Percentiles rank a stretch among this genome's conserved stretches.
These are phyloP conservation scores for Keqinozyma sinolaborantium DNA, from an alignment of 1,139 yeast species.

Conservation along the genomic window DNA sequence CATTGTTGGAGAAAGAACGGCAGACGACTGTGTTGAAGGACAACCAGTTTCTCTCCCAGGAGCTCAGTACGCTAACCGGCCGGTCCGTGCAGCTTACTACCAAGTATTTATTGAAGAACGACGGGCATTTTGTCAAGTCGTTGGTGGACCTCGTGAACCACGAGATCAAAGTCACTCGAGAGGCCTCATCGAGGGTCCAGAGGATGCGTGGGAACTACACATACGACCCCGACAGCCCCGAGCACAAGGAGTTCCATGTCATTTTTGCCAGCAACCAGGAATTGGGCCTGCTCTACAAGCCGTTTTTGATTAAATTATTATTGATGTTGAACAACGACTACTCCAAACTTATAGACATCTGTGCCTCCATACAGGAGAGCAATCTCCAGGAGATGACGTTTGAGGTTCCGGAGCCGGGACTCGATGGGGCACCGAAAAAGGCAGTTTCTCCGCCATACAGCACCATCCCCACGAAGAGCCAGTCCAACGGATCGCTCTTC, in stretches of 20 bases:
- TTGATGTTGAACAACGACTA: slow-evolving; percentile 39
- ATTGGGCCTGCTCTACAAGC: slow-evolving; percentile 18
- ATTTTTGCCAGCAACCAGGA: slow-evolving; percentile 18
- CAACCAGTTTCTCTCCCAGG: background rate
- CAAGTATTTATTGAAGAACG: slow-evolving; percentile 6
- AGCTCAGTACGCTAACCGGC: background rate
- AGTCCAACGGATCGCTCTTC: background rate
- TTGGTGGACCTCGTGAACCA: slow-evolving; percentile 26
- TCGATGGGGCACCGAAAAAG: background rate
- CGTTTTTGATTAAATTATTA: slow-evolving; percentile 34
- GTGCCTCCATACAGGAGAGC: slow-evolving; percentile 8
- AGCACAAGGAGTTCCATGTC: slow-evolving; percentile 14
- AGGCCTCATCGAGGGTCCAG: slow-evolving; percentile 17
- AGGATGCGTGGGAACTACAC: slow-evolving; percentile 11
- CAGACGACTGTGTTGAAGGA: background rate
- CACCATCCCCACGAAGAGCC: background rate
- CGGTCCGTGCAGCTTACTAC: background rate
- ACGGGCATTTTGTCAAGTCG: slow-evolving; percentile 19
- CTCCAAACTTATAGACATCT: slow-evolving; percentile 24
- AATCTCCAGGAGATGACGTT: slow-evolving; percentile 6
- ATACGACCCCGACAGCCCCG: slow-evolving; percentile 12
- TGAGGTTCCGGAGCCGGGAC: background rate
- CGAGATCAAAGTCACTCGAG: slow-evolving; percentile 6
- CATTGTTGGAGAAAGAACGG: slow-evolving; percentile 1
- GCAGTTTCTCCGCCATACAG: background rate